Percentiles rank a stretch among this genome's conserved stretches.
Conservation (phyloP, 495 filamentous ascomycete species). For the Tuber calosporum region DNA sequence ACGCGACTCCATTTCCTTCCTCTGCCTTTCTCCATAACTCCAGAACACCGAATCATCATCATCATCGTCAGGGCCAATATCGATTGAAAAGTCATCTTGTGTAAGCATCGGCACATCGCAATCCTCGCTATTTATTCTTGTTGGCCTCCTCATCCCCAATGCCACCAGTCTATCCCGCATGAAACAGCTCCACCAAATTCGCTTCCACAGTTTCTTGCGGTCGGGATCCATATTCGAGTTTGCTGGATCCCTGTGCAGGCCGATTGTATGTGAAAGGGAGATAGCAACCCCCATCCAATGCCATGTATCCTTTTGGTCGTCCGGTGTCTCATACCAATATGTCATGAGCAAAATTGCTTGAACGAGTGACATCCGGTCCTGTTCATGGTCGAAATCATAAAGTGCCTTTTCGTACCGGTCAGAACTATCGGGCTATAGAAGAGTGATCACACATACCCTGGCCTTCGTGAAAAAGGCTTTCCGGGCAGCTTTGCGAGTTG, state of each 20-base stretch:
- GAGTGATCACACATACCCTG: conserved; percentile 51
- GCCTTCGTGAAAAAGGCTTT: conserved; percentile 73
- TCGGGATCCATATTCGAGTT: conserved; percentile 63
- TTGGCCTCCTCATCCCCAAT: conserved; percentile 80
- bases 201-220: conserved; percentile 72
- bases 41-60: conserved; percentile 53
- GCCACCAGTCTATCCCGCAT: conserved; percentile 85
- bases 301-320: conserved; percentile 86
- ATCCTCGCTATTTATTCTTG: conserved; percentile 80
- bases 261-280: conserved; percentile 75
- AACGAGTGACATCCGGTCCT: conserved; percentile 71
- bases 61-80: conserved; percentile 48
- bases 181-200: conserved; percentile 92
- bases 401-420: conserved; percentile 47
- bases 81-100: conserved; percentile 75
- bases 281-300: conserved; percentile 87
- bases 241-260: conserved; percentile 70
- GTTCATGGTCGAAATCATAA: conserved; percentile 82
- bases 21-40: conserved; percentile 30
- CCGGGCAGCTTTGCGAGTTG: conserved; percentile 62
- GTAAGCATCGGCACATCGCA: conserved; percentile 83
- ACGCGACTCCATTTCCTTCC: conserved; percentile 31
- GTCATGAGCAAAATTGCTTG: conserved; percentile 79
- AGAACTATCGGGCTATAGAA: not conserved
- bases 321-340: conserved; percentile 84